Evolutionary conservation across 2,329 filamentous ascomycete genomes (phyloP), one percentile per base, ranked within the genome.

Genomic region (Fusarium coicis): DNA sequence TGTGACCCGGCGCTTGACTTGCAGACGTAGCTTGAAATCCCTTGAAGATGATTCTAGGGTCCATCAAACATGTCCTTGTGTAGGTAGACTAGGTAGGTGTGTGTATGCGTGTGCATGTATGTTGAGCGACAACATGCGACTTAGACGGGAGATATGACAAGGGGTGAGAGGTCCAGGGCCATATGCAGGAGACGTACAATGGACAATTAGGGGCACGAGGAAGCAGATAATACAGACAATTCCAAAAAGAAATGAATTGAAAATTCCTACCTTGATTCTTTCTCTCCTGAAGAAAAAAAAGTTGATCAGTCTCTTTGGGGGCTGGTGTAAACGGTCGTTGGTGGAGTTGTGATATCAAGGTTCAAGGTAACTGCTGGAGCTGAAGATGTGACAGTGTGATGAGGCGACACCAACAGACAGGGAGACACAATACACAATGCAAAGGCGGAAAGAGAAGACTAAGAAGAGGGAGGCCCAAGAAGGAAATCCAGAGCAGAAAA

Each of bases 1-100:
- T 78, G 73, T 79, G 77, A 78, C 74, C 76, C 76, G 74, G 78
- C 76, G 78, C 78, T 80, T 80, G 75, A 75, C 76, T 76, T 78
- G 76, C 76, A 78, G 75, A 61, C 74, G 68, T 78, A 78, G 76
- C 71, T 78, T 77, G 67, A 57, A 73, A 73, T 68, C 55, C 72
- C 74, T 75, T 64, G 65, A 58, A 63, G 56, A 54, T 65, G 61
- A 67, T 74, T 74, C 72, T 50, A 74, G 72, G 72, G 72, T 74
- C 72, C 58, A 68, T 63, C 56, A 68, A 68, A 52, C 28, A 52
- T 63, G 56, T 65, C 30, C 40, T 37, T 54, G 50, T 57, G 54
- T 57, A 34, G 18, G 30, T 36, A 26, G 18, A 23, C 54, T 57
- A 28, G 18, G 55, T 64, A 60, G 39, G 58, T 64, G 63, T 64